Base-by-base conservation (phyloP, 2,329 filamentous ascomycete species). In the Aspergillus tamarii region DNA sequence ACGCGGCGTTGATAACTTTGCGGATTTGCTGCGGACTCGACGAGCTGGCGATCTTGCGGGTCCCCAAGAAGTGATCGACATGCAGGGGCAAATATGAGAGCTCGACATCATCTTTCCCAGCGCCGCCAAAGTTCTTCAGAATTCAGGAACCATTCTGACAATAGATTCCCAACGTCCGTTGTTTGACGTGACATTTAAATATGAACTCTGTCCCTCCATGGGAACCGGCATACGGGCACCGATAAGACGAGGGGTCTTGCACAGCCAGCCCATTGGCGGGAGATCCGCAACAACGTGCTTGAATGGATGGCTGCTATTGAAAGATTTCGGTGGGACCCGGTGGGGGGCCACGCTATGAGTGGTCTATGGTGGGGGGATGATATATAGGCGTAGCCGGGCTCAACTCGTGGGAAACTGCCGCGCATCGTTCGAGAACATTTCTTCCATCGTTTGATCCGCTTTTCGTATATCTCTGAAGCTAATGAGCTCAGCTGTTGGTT, bases 11-110 rank as follows among this genome's bases (percentile, higher is more conserved):
- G 45, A 34, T 23, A 28, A 34, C 26, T 21, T 3, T 32, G 28
- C 19, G 48, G 7, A 26, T 39, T 16, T 6, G 34, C 32, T 16
- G 26, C 36, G 43, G n/a, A 21, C 39, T 58, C 60, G 60, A 55
- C 5, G 45, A 54, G 43, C 32, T 41, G 68, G 59, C 53, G 66
- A 74, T 67, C 62, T 61, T 66, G 67, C 66, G 66, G 72, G 71
- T 70, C 67, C 50, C 41, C 66, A 39, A 39, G n/a, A 46, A 23
- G 19, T 57, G 60, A 68, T 62, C 58, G 63, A 63, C 64, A 54
- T 59, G 55, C 39, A 66, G 57, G 53, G 63, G 45, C 46, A 56
- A 58, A 54, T 28, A 50, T 32, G 45, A 56, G 57, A 57, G 54
- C 50, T 60, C 58, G 63, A 60, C 63, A 64, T 68, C 60, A 63